Evolutionary conservation across 306 rosid genomes (phyloP).

Genomic region (Leucaena leucocephala): DNA sequence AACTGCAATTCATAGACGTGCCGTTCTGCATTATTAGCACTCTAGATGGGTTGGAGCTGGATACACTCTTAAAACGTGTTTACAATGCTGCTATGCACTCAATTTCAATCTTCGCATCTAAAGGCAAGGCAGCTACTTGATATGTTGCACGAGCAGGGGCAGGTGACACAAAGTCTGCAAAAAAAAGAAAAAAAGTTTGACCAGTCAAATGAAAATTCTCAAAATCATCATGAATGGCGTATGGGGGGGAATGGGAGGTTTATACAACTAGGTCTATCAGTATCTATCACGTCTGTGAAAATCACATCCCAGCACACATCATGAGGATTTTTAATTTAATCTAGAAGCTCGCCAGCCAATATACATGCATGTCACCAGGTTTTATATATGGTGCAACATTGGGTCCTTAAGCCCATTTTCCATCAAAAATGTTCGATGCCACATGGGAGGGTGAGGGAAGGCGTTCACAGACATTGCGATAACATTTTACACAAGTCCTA

Average conservation of each 20-base stretch:
- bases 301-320: background rate
- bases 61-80: slow-evolving; percentile 15
- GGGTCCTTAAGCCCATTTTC: too few relatives aligned
- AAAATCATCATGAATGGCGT: background rate
- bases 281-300: background rate
- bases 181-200: slow-evolving; percentile 8
- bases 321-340: background rate
- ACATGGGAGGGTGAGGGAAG: too few relatives aligned
- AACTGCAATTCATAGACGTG: too few relatives aligned
- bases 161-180: slow-evolving; percentile 62
- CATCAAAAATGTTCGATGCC: too few relatives aligned
- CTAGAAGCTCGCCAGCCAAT: background rate
- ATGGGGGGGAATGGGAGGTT: background rate
- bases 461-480: too few relatives aligned
- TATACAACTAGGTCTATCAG: background rate
- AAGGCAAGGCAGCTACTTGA: slow-evolving; percentile 89
- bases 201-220: slow-evolving; percentile 6
- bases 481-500: too few relatives aligned
- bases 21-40: slow-evolving; percentile 35
- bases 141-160: slow-evolving; percentile 92
- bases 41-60: background rate
- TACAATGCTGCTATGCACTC: slow-evolving; percentile 86
- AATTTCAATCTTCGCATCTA: slow-evolving; percentile 94
- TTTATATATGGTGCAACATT: too few relatives aligned
- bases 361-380: background rate